Base-by-base conservation (phyloP, 768 basidiomycete species). In the Artomyces pyxidatus region DNA sequence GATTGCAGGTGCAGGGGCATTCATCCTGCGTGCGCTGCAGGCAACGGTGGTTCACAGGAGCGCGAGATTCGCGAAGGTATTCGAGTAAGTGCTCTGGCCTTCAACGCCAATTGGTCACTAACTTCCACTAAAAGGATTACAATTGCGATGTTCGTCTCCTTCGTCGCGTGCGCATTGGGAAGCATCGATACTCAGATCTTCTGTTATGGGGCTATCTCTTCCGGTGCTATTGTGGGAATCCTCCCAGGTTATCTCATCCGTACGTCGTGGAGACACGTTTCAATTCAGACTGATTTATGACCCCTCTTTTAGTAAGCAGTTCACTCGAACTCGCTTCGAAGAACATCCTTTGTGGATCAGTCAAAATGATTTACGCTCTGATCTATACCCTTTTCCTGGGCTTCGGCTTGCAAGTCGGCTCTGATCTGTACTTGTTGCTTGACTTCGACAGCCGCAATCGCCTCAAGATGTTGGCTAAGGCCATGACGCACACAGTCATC, bases 141-240 rank as follows among this genome's bases (percentile, higher is more conserved):
- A 0, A 78, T 85, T 21, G 84, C 87, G 1, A 87, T 87, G 48
- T 61, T 87, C 23, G 81, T 90, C 39, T 88, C 88, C 0, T 89
- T 91, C 60, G 66, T 71, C 30, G 84, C 89, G 30, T 81, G 90
- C 39, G 90, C 83, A 7, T 67, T 95, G 28, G 86, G 88, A 50
- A 85, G 82, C 53, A 88, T 90, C 50, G 75, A 75, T 12, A 76
- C 72, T 42, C 75, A 81, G 42, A 73, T 86, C 42, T 93, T 95
- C 65, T 95, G 91, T 62, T 95, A 93, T 61, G 84, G 88, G 2
- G 85, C 92, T 3, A 84, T 94, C 49, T 90, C 90, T 0, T 90
- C 88, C 4, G 75, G 88, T 42, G 82, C 82, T 22, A 87, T 93
- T 48, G 85, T 92, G 26, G 80, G 86, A 32, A 90, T 94, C 52